phyloP scores from a whole-genome alignment of 2,329 filamentous ascomycete species.

The Phialocephala sp. region DNA sequence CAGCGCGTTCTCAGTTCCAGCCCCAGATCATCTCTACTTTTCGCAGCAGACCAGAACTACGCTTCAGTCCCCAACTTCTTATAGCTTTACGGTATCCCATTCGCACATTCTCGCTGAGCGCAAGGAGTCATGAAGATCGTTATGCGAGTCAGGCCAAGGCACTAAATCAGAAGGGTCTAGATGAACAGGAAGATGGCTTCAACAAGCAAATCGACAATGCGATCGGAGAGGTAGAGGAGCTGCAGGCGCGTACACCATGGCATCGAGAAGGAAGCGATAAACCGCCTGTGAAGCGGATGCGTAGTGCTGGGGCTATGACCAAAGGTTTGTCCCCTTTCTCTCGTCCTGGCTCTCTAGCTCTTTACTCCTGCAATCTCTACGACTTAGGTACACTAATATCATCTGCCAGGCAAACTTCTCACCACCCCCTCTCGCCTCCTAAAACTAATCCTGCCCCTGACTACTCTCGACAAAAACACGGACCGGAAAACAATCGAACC shows the following conservation, averaged over 20 bases:
- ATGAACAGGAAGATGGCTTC: conserved; percentile 45
- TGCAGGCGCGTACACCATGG: conserved; percentile 69
- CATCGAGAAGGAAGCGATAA: conserved; percentile 64
- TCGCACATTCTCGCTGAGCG: conserved; percentile 11
- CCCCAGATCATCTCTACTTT: conserved; percentile 22
- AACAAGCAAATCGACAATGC: conserved; percentile 46
- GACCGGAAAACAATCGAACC: conserved; percentile 79
- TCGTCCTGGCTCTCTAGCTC: not conserved
- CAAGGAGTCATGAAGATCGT: conserved; percentile 11
- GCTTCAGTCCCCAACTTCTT: not conserved
- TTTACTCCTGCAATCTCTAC: too few species aligned
- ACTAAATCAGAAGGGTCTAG: conserved; percentile 35
- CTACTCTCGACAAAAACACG: conserved; percentile 61
- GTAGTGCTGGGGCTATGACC: conserved; percentile 62
- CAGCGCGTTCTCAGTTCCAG: conserved; percentile 11
- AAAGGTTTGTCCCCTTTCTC: conserved; percentile 54
- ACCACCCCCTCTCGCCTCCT: conserved; percentile 82
- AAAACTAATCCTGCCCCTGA: conserved; percentile 80
- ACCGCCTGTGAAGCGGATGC: conserved; percentile 55
- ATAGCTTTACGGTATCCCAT: not conserved
- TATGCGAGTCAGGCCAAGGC: conserved; percentile 28
- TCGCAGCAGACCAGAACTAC: conserved; percentile 28
- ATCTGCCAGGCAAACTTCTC: conserved; percentile 68
- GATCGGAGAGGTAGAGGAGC: conserved; percentile 52
- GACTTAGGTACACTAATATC: not conserved